These are phyloP conservation scores for Pythium sukuiense DNA, from an alignment of 352 stramenopile species.

Conservation along the genomic window DNA sequence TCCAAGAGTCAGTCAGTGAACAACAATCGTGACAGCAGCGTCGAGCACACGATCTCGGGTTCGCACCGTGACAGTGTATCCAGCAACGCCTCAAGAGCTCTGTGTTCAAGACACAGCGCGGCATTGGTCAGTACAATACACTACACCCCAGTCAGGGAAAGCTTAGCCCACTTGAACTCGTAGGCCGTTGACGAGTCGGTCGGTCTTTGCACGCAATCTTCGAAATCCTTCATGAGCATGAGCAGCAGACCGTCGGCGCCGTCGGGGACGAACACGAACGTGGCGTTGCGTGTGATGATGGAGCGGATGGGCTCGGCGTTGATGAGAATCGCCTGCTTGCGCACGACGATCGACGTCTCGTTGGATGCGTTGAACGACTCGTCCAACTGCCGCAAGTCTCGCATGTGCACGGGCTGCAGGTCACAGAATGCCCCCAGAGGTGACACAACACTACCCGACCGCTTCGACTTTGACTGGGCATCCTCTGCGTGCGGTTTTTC, in stretches of 20 bases:
- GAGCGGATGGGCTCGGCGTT: constrained; percentile 48
- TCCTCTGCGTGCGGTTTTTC: background rate
- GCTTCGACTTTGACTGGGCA: constrained; percentile 9
- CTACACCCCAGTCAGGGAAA: too few species aligned
- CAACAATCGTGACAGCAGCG: background rate
- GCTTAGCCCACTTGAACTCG: constrained; percentile 33
- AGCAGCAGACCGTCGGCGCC: constrained; percentile 44
- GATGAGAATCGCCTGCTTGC: constrained; percentile 48
- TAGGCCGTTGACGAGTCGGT: constrained; percentile 22
- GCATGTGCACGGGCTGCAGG: constrained; percentile 47
- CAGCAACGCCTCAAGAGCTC: constrained; percentile 29
- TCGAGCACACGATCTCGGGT: background rate
- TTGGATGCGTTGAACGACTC: constrained; percentile 35
- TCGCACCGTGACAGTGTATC: constrained; percentile 28
- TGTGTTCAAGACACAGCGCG: background rate
- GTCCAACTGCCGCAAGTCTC: constrained; percentile 45
- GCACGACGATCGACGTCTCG: constrained; percentile 38
- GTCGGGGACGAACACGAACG: constrained; percentile 46
- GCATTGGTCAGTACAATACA: too few species aligned
- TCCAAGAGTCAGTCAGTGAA: background rate
- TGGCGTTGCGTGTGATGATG: constrained; percentile 44
- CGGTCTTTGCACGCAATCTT: constrained; percentile 29
- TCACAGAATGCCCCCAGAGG: constrained; percentile 31
- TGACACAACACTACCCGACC: constrained; percentile 9
- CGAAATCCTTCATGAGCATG: constrained; percentile 45